A percentile compares a stretch with the other conserved stretches of the same genome.
Conservation (phyloP, 2,329 filamentous ascomycete genomes). For the Claviceps humidiphila region DNA sequence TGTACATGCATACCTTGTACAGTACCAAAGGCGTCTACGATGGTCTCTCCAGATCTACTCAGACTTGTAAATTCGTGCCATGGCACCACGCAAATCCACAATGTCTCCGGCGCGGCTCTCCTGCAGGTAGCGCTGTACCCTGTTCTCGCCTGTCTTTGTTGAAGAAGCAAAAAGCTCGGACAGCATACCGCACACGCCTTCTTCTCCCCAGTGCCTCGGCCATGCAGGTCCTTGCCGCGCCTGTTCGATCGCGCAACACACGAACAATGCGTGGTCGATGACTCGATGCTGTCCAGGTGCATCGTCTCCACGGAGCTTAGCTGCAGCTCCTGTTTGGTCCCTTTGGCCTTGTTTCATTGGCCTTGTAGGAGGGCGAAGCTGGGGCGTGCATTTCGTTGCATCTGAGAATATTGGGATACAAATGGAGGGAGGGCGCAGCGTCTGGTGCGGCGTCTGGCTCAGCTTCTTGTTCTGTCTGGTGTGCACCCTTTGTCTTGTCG, state of each 20-base stretch:
- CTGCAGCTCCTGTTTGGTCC: too few species aligned
- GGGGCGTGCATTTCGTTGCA: background rate
- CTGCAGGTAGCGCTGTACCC: too few species aligned
- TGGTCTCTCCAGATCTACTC: background rate
- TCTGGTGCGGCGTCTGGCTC: background rate
- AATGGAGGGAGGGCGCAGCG: background rate
- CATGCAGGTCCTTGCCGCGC: background rate
- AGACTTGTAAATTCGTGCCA: too few species aligned
- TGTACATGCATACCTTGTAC: too few species aligned
- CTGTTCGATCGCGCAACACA: background rate
- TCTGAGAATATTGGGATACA: constrained; percentile 1
- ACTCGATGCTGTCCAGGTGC: too few species aligned
- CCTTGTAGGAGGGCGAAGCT: background rate
- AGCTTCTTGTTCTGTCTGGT: background rate
- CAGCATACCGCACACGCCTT: background rate
- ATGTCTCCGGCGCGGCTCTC: too few species aligned
- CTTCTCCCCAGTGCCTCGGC: background rate
- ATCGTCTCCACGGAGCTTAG: too few species aligned
- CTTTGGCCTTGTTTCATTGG: too few species aligned
- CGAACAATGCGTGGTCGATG: background rate
- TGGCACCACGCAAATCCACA: too few species aligned
- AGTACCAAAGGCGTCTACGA: background rate
- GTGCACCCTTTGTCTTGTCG: too few species aligned
- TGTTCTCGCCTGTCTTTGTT: background rate
- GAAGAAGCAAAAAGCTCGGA: background rate